phyloP scores from a whole-genome alignment of 1,139 yeast genomes.

The Torulaspora globosa region DNA sequence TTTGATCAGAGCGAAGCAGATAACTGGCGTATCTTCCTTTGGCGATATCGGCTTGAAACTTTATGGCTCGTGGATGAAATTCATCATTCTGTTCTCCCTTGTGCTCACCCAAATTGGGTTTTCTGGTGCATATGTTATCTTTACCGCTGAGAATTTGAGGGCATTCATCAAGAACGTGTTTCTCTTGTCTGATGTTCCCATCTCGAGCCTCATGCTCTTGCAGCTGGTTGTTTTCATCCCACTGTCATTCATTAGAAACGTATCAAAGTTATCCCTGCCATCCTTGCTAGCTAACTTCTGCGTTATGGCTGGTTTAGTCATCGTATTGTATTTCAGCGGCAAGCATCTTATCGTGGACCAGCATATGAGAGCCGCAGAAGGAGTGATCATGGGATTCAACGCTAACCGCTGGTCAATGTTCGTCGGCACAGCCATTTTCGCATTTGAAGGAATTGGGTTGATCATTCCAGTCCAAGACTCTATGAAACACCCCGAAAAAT shows the following conservation, averaged over 20 bases:
- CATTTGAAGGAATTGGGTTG: slow-evolving; percentile 77
- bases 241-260: slow-evolving; percentile 64
- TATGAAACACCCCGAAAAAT: slow-evolving; percentile 68
- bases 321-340: slow-evolving; percentile 56
- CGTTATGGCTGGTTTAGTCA: slow-evolving; percentile 58
- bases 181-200: slow-evolving; percentile 34
- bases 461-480: slow-evolving; percentile 74
- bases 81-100: slow-evolving; percentile 57
- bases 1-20: slow-evolving; percentile 52
- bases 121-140: slow-evolving; percentile 70
- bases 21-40: slow-evolving; percentile 61
- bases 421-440: slow-evolving; percentile 76
- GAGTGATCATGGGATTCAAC: slow-evolving; percentile 46
- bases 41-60: slow-evolving; percentile 68
- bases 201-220: slow-evolving; percentile 44
- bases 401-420: slow-evolving; percentile 65
- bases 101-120: slow-evolving; percentile 71
- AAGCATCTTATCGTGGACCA: slow-evolving; percentile 31
- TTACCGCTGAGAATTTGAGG: slow-evolving; percentile 63
- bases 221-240: slow-evolving; percentile 64
- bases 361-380: slow-evolving; percentile 31
- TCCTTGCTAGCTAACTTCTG: slow-evolving; percentile 65
- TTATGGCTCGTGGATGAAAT: slow-evolving; percentile 58
- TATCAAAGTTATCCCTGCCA: slow-evolving; percentile 63
- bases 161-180: slow-evolving; percentile 54